phyloP scores from a whole-genome alignment of 192 early-diverging fungal species.

The Coemansia sp. region DNA sequence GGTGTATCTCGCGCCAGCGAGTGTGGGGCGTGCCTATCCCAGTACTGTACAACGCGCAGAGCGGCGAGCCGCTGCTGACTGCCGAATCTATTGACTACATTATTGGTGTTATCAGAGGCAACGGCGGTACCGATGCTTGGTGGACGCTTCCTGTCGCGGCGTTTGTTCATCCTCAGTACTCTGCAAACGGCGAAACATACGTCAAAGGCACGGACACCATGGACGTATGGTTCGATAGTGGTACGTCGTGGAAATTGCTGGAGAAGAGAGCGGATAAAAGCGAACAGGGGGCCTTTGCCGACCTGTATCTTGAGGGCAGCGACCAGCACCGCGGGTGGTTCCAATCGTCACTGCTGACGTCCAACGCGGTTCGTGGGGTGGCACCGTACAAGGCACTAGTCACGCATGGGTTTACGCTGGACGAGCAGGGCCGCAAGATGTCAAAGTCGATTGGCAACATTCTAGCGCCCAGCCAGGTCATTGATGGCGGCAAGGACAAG shows the following conservation, averaged over 20 bases:
- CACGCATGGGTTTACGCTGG: slow-evolving; percentile 83
- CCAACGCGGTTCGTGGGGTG: slow-evolving; percentile 64
- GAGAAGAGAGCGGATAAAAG: slow-evolving; percentile 40
- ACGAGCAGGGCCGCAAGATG: slow-evolving; percentile 80
- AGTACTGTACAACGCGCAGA: slow-evolving; percentile 64
- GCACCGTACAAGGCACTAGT: slow-evolving; percentile 68
- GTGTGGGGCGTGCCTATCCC: slow-evolving; percentile 85
- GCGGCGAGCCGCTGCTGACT: slow-evolving; percentile 65
- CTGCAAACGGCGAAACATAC: slow-evolving; percentile 57
- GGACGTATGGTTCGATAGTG: slow-evolving; percentile 89
- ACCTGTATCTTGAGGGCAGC: slow-evolving; percentile 75
- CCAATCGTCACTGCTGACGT: slow-evolving; percentile 77
- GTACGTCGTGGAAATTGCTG: slow-evolving; percentile 73
- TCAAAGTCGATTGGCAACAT: slow-evolving; percentile 82
- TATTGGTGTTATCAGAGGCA: slow-evolving; percentile 56
- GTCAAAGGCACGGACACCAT: slow-evolving; percentile 73
- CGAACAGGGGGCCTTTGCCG: slow-evolving; percentile 53
- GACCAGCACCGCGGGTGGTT: slow-evolving; percentile 89
- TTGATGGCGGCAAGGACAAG: slow-evolving; percentile 69
- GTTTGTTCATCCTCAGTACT: slow-evolving; percentile 63
- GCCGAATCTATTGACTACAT: slow-evolving; percentile 65
- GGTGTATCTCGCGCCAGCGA: slow-evolving; percentile 83
- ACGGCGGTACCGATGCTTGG: slow-evolving; percentile 68
- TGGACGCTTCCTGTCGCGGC: slow-evolving; percentile 66
- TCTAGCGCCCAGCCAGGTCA: slow-evolving; percentile 63